Evolutionary conservation across 352 stramenopile genomes (phyloP).

Genomic region (Lagenidium giganteum): DNA sequence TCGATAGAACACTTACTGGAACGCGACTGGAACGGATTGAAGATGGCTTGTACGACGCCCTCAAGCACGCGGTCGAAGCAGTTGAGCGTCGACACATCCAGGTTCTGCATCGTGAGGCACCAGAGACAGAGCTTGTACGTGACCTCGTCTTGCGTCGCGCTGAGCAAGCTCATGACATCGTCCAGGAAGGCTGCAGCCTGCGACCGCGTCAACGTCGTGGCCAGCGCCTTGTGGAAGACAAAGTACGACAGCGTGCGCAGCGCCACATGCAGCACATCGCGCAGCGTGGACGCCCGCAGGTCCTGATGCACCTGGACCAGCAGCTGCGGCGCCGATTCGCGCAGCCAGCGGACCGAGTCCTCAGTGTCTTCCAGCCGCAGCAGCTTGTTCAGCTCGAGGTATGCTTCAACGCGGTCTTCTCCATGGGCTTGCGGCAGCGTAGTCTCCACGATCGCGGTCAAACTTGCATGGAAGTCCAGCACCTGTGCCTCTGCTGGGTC

Average conservation of each 20-base stretch:
- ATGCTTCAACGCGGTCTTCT: conserved; percentile 44
- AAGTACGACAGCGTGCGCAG: conserved; percentile 67
- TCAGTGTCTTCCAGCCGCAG: conserved; percentile 50
- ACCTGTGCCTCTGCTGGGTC: conserved; percentile 11
- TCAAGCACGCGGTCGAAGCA: conserved; percentile 52
- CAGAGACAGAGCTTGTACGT: conserved; percentile 73
- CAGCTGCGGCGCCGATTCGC: conserved; percentile 24
- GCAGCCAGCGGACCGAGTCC: conserved; percentile 33
- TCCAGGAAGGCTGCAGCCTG: conserved; percentile 36
- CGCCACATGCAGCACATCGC: conserved; percentile 31
- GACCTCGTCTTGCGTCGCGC: conserved; percentile 47
- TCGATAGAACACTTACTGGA: conserved; percentile 29
- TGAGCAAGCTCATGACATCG: conserved; percentile 42
- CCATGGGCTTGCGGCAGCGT: too few species aligned
- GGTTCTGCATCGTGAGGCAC: conserved; percentile 59
- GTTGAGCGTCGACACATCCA: conserved; percentile 34
- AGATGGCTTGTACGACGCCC: conserved; percentile 54
- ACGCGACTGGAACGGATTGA: conserved; percentile 70
- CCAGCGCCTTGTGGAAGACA: conserved; percentile 46
- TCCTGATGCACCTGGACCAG: conserved; percentile 41
- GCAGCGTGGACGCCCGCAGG: conserved; percentile 32
- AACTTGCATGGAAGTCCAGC: conserved; percentile 13
- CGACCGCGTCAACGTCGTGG: conserved; percentile 25
- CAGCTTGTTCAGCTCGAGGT: conserved; percentile 51
- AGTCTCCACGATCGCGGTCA: conserved; percentile 24